These are phyloP conservation scores for Xylaria grammica DNA, from an alignment of 495 filamentous ascomycete genomes.

Conservation along the genomic window DNA sequence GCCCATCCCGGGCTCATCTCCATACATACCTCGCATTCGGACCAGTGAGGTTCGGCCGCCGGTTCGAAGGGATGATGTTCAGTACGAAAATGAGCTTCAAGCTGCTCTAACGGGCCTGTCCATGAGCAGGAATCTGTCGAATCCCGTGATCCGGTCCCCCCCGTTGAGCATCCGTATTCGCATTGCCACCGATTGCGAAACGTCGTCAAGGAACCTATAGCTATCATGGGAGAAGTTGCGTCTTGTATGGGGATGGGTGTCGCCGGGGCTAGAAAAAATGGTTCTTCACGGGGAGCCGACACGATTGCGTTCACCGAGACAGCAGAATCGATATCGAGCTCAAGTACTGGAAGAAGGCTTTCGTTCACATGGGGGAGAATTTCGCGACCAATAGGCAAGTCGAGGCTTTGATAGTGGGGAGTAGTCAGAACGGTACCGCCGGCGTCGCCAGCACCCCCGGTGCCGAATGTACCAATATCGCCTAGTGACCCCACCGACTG, in stretches of 20 bases:
- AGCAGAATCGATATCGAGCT: conserved; percentile 13
- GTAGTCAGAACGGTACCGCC: conserved; percentile 24
- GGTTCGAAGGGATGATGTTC: conserved; percentile 26
- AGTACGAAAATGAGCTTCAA: conserved; percentile 27
- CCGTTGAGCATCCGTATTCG: conserved; percentile 22
- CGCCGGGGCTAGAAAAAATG: conserved; percentile 1
- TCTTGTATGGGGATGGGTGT: background rate
- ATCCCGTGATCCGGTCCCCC: conserved; percentile 24
- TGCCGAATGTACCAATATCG: conserved; percentile 32
- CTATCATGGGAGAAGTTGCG: conserved; percentile 16
- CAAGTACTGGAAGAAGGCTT: background rate
- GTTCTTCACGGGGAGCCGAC: conserved; percentile 19
- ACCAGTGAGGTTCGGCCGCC: conserved; percentile 12
- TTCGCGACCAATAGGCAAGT: conserved; percentile 8
- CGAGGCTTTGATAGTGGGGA: conserved; percentile 19
- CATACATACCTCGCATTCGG: conserved; percentile 27
- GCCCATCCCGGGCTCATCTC: background rate
- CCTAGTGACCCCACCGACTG: conserved; percentile 9
- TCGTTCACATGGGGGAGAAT: background rate
- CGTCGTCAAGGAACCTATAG: conserved; percentile 31
- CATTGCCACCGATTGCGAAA: conserved; percentile 35
- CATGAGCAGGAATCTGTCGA: conserved; percentile 29
- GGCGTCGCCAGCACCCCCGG: conserved; percentile 27
- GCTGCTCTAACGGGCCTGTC: conserved; percentile 27
- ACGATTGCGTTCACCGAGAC: conserved; percentile 14